Conservation (phyloP, 1,139 yeast genomes). For the Nakaseomyces nivariensis region DNA sequence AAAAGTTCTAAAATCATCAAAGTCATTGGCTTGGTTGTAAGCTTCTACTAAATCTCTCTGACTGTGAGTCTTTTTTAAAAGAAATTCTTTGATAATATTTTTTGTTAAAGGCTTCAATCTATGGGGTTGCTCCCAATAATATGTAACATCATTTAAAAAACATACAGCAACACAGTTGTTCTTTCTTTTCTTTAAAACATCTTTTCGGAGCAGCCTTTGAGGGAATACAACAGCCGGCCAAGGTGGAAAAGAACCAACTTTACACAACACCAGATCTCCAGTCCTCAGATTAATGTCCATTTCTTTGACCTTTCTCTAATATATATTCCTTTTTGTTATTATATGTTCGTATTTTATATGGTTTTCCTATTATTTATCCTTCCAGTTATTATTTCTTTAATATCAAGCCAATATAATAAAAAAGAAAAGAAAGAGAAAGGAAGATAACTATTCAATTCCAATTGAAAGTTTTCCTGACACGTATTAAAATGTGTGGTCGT, state of each 20-base stretch:
- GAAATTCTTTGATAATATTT: conserved; percentile 12
- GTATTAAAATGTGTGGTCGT: no score
- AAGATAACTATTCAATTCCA: no score
- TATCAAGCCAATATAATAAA: no score
- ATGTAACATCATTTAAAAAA: conserved; percentile 30
- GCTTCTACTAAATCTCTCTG: conserved; percentile 23
- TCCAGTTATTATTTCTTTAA: no score
- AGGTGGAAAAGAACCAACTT: conserved; percentile 29
- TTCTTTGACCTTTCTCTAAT: neutral
- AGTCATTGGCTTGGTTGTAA: conserved; percentile 24
- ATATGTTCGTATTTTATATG: neutral
- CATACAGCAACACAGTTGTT: conserved; percentile 28
- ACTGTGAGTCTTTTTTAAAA: conserved; percentile 11
- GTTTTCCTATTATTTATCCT: neutral
- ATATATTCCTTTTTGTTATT: neutral
- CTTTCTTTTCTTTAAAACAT: conserved; percentile 23
- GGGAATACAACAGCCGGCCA: conserved; percentile 34
- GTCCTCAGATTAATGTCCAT: conserved; percentile 20
- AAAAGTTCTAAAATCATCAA: conserved; percentile 18
- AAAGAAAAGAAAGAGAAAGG: no score
- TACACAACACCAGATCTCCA: conserved; percentile 31
- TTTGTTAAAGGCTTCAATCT: conserved; percentile 18
- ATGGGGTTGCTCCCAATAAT: conserved; percentile 29
- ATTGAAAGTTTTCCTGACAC: no score
- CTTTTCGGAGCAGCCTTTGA: conserved; percentile 24